Evolutionary conservation across 23 red algal species (phyloP).

Genomic region (Gracilaria domingensis): DNA sequence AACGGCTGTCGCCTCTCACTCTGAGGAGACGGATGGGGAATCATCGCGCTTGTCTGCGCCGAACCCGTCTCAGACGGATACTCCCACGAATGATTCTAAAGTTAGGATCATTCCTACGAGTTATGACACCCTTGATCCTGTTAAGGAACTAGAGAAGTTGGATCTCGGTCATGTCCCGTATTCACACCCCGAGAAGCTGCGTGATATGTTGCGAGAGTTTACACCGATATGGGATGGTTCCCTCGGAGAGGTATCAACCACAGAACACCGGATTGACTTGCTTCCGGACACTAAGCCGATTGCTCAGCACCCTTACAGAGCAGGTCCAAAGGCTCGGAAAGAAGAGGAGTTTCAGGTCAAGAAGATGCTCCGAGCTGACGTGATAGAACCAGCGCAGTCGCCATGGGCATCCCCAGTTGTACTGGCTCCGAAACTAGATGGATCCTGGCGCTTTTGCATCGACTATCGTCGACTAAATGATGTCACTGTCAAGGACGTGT

Average conservation of each 20-base stretch:
- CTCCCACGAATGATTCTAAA: no score
- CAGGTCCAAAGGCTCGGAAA: background rate
- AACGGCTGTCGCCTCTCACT: no score
- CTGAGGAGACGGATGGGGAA: no score
- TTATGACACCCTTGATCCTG: background rate
- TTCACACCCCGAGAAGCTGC: background rate
- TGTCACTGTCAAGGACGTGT: conserved; percentile 26
- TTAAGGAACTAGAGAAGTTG: conserved; percentile 3
- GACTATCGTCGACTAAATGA: conserved; percentile 41
- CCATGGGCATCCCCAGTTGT: conserved; percentile 43
- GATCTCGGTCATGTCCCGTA: background rate
- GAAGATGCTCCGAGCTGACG: conserved; percentile 4
- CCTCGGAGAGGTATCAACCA: no score
- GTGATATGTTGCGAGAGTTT: background rate
- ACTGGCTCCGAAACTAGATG: conserved; percentile 36
- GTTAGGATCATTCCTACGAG: background rate
- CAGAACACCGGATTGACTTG: no score
- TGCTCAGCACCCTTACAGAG: no score
- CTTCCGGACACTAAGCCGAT: no score
- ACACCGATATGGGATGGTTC: no score
- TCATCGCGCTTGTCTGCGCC: no score
- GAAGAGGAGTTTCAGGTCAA: conserved; percentile 6
- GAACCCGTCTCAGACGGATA: no score
- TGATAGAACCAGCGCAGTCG: conserved; percentile 20
- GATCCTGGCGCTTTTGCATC: conserved; percentile 33